Base-by-base conservation (phyloP, 495 filamentous ascomycete species). In the Penicillium verhagenii region DNA sequence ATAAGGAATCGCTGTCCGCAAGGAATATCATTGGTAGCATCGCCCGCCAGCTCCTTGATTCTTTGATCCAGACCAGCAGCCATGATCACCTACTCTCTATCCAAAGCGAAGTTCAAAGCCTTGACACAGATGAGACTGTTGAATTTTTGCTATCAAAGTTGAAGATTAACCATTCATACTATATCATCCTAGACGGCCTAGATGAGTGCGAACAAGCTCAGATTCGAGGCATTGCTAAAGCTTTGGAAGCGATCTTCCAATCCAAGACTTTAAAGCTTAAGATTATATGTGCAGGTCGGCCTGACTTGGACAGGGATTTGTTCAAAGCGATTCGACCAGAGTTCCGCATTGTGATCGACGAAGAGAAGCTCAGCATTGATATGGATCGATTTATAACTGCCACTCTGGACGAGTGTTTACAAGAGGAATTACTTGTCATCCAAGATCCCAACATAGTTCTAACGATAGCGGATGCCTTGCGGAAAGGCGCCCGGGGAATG, bases 311-410 rank as follows among this genome's bases (percentile, higher is more conserved):
- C 20, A 18, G 18, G 1, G 29, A 58, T 35, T 25, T 29, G 7
- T 47, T 53, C 31, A 19, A 16, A 29, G 11, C 5, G 23, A 46
- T 3, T 28, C 24, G 10, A 39, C 55, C 55, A 9, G 14, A 52
- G n/a, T 47, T 35, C 21, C 45, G 28, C 8, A 39, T 58, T 23
- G n/a, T 20, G 2, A 29, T 58, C 18, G 53, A 46, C 4, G 28
- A 48, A 28, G 20, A 26, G 13, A 55, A 48, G 20, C 19, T 58
- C 18, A 38, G 55, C 9, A 50, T 55, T 19, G 64, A 68, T 50
- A 68, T 66, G 37, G 51, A 64, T 40, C 28, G 38, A 29, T 68
- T 58, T 35, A 64, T 59, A 33, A 43, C 40, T 24, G 39, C 50
- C n/a, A 52, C 24, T 10, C 51, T 65, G 8, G 37, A 46, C 7